phyloP scores from a whole-genome alignment of 2,329 filamentous ascomycete species.

The Lecanicillium sp. region DNA sequence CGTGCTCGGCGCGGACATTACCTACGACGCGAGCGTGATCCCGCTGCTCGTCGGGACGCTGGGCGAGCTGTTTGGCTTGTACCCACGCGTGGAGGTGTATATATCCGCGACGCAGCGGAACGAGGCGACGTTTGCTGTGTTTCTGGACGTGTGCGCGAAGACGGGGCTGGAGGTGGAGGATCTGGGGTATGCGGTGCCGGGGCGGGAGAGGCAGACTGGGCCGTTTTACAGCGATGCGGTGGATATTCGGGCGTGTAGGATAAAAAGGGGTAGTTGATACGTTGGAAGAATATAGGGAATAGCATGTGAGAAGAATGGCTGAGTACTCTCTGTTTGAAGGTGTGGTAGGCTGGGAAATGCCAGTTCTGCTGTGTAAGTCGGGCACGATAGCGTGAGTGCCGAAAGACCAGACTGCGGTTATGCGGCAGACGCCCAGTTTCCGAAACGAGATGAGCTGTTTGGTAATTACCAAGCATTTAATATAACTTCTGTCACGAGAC shows the following conservation, averaged over 20 bases:
- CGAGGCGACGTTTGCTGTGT: slow-evolving; percentile 58
- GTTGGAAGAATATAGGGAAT: neutral
- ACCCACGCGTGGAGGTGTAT: slow-evolving; percentile 51
- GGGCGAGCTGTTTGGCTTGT: slow-evolving; percentile 52
- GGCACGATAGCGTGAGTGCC: no score
- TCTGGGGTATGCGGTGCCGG: slow-evolving; percentile 36
- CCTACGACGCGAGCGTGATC: slow-evolving; percentile 62
- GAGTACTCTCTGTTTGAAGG: neutral
- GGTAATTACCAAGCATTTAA: no score
- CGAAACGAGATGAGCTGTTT: no score
- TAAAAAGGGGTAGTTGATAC: neutral
- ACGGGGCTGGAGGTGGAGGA: slow-evolving; percentile 38
- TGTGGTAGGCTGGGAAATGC: no score
- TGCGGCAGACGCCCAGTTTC: no score
- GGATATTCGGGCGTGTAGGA: slow-evolving; percentile 49
- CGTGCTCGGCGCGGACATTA: slow-evolving; percentile 71
- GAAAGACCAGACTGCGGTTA: no score
- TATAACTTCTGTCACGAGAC: no score
- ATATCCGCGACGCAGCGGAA: slow-evolving; percentile 69
- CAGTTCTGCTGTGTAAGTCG: no score
- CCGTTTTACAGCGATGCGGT: slow-evolving; percentile 59
- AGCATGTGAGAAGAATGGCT: neutral
- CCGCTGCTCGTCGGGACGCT: slow-evolving; percentile 60
- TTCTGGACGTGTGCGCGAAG: slow-evolving; percentile 52
- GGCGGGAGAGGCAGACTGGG: slow-evolving; percentile 42